A percentile compares a stretch with the other conserved stretches of the same genome.
phyloP scores from a whole-genome alignment of 768 basidiomycete genomes.

The Podaxis sp. region DNA sequence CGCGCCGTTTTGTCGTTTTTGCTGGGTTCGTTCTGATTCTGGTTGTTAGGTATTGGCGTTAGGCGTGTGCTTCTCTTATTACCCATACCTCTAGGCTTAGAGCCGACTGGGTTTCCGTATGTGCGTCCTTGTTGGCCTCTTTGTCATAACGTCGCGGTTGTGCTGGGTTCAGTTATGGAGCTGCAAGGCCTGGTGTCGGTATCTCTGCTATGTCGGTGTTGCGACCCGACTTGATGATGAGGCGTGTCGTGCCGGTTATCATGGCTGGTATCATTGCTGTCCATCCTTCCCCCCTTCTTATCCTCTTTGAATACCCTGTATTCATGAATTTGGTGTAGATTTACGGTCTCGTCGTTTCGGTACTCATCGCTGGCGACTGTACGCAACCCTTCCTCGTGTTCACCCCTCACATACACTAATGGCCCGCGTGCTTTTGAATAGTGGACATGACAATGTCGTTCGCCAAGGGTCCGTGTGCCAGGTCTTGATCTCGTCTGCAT shows the following conservation, averaged over 20 bases:
- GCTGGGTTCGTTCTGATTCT: not conserved
- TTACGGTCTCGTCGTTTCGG: conserved; percentile 98
- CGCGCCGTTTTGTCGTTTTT: not conserved
- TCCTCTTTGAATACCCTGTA: not conserved
- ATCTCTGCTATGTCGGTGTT: conserved; percentile 98
- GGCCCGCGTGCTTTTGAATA: conserved; percentile 25
- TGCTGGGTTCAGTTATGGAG: conserved; percentile 74
- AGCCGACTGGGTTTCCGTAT: not conserved
- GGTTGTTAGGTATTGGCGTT: conserved; percentile 70
- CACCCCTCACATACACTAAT: not conserved
- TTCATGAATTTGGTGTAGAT: conserved; percentile 46
- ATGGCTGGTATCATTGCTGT: conserved; percentile 99
- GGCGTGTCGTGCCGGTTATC: conserved; percentile 94
- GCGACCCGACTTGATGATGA: conserved; percentile 97
- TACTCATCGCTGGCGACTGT: conserved; percentile 88
- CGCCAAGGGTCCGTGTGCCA: conserved; percentile 59
- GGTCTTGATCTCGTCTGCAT: not conserved
- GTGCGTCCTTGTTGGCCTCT: conserved; percentile 15
- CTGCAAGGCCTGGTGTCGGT: conserved; percentile 97
- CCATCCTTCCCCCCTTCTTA: conserved; percentile 30
- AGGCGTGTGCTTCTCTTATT: conserved; percentile 44
- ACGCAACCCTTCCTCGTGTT: conserved; percentile 33
- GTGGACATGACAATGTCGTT: conserved; percentile 81
- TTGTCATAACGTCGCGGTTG: conserved; percentile 10
- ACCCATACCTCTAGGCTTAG: conserved; percentile 2